Conservation (phyloP, 2,329 filamentous ascomycete species). For the Ascochyta viciae-villosae region DNA sequence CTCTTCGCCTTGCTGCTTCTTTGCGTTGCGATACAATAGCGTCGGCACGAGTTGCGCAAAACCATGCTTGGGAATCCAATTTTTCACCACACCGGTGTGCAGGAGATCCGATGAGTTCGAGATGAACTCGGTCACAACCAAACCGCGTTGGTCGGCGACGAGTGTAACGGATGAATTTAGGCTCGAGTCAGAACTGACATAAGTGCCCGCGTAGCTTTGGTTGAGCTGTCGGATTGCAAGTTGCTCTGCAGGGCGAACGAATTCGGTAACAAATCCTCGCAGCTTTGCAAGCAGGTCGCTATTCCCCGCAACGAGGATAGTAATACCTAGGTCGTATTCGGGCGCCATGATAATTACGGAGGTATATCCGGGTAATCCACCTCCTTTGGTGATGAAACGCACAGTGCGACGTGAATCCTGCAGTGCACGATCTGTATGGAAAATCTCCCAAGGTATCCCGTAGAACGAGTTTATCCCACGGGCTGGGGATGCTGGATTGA, state of each 20-base stretch:
- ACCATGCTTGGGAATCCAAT: conserved; percentile 7
- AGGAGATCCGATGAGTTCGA: conserved; percentile 42
- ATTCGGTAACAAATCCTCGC: conserved; percentile 36
- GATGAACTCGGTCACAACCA: conserved; percentile 37
- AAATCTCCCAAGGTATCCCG: conserved; percentile 59
- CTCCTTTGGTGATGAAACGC: conserved; percentile 56
- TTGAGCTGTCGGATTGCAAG: conserved; percentile 36
- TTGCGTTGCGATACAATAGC: conserved; percentile 35
- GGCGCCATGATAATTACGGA: conserved; percentile 51
- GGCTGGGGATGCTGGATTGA: conserved; percentile 50
- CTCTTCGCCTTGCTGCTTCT: conserved; percentile 40
- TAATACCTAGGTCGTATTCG: conserved; percentile 55
- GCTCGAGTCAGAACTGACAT: conserved; percentile 20
- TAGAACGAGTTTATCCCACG: conserved; percentile 51
- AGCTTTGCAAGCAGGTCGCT: conserved; percentile 31
- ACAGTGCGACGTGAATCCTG: conserved; percentile 46
- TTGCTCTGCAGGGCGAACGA: conserved; percentile 46
- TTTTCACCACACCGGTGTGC: conserved; percentile 2
- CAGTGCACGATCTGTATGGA: conserved; percentile 51
- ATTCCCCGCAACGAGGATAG: conserved; percentile 48
- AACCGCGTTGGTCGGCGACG: conserved; percentile 35
- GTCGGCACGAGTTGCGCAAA: conserved; percentile 40
- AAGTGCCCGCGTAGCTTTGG: conserved; percentile 39
- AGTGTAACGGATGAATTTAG: conserved; percentile 41
- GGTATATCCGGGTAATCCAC: conserved; percentile 53